Conservation (phyloP, 495 filamentous ascomycete species). For the Ascodesmis nigricans region DNA sequence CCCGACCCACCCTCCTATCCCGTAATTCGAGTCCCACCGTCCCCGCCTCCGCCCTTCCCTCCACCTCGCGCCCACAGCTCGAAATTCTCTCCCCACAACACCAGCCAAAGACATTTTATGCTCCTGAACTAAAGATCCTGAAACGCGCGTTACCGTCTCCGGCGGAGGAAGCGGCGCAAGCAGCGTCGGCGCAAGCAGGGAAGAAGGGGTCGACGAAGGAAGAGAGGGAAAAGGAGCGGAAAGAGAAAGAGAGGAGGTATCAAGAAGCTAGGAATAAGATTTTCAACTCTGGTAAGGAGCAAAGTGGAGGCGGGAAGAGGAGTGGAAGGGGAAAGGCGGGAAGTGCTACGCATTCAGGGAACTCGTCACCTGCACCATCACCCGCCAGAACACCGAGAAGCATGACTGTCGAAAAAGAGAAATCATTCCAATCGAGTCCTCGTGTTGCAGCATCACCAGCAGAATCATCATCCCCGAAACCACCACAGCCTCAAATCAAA, state of each 20-base stretch:
- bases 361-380: too few species aligned
- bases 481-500: constrained; percentile 1
- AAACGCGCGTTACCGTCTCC: constrained; percentile 9
- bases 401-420: too few species aligned
- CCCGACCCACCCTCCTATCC: constrained; percentile 6
- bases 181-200: neutral
- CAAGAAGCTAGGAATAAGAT: constrained; percentile 16
- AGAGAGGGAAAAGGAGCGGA: constrained; percentile 10
- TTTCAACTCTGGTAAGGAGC: constrained; percentile 8
- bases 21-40: constrained; percentile 4
- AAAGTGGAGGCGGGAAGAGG: constrained; percentile 2
- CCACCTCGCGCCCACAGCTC: neutral
- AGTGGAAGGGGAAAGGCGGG: neutral
- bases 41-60: constrained; percentile 6
- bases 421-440: too few species aligned
- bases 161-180: neutral
- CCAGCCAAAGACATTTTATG: constrained; percentile 17
- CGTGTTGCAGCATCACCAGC: too few species aligned
- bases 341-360: too few species aligned
- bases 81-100: neutral
- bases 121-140: constrained; percentile 17
- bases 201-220: constrained; percentile 12
- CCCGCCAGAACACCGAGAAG: too few species aligned
- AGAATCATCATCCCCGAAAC: too few species aligned
- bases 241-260: constrained; percentile 17